phyloP scores from a whole-genome alignment of 2,329 filamentous ascomycete genomes.

The Mycogone perniciosa region DNA sequence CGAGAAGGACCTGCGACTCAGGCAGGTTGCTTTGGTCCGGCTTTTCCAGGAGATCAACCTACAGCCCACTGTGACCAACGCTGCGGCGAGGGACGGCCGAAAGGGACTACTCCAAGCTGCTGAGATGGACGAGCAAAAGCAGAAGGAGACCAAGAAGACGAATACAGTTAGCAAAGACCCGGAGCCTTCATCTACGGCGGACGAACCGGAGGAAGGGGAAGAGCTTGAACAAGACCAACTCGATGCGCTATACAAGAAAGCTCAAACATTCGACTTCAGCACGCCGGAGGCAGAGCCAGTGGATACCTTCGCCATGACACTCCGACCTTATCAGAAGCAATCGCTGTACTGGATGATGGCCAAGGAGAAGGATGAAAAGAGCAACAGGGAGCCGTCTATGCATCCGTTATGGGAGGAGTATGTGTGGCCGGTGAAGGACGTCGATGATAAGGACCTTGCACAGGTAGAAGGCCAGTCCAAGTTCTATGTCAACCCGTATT shows the following conservation, averaged over 20 bases:
- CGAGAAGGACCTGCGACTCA: constrained; percentile 73
- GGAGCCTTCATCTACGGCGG: constrained; percentile 47
- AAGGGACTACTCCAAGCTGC: constrained; percentile 80
- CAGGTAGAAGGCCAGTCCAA: constrained; percentile 56
- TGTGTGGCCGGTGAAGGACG: constrained; percentile 78
- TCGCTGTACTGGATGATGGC: constrained; percentile 93
- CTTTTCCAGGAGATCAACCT: constrained; percentile 86
- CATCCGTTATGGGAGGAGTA: constrained; percentile 98
- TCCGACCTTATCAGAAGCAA: constrained; percentile 93
- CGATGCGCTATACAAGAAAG: constrained; percentile 89
- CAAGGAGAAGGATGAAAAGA: constrained; percentile 77
- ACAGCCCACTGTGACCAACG: constrained; percentile 66
- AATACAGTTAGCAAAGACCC: constrained; percentile 23
- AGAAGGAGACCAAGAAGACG: constrained; percentile 43
- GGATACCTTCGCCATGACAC: constrained; percentile 70
- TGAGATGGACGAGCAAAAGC: constrained; percentile 75
- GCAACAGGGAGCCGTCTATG: constrained; percentile 73
- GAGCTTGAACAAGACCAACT: constrained; percentile 95
- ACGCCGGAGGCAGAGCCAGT: constrained; percentile 83
- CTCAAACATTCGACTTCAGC: constrained; percentile 91
- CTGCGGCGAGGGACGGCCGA: constrained; percentile 72
- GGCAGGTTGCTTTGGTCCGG: constrained; percentile 82
- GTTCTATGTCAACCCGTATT: constrained; percentile 97
- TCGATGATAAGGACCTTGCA: constrained; percentile 71
- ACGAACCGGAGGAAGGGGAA: constrained; percentile 74